A percentile compares a stretch with the other conserved stretches of the same genome.
Evolutionary conservation across 805 yeast species (phyloP).

Genomic region (Debaryomyces maramus): DNA sequence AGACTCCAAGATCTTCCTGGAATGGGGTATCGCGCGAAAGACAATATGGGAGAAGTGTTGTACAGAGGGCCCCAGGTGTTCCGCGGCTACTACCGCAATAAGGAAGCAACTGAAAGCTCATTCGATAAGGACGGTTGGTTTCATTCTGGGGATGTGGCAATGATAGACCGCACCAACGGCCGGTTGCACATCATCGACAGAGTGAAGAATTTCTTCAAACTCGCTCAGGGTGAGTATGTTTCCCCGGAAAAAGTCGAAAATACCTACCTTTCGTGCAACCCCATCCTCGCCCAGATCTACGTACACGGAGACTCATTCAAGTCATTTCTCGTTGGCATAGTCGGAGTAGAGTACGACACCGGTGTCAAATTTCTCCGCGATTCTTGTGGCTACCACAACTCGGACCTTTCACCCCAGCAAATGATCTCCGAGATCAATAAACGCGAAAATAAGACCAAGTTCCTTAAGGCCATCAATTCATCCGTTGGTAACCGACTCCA

Average conservation of each 20-base stretch:
- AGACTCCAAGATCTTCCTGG: slow-evolving; percentile 16
- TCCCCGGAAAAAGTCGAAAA: slow-evolving; percentile 78
- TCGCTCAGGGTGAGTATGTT: slow-evolving; percentile 55
- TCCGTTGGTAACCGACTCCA: slow-evolving; percentile 15
- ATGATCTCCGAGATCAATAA: slow-evolving; percentile 16
- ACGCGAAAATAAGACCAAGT: slow-evolving; percentile 16
- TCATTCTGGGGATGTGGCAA: slow-evolving; percentile 63
- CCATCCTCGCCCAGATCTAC: slow-evolving; percentile 52
- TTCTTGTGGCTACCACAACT: slow-evolving; percentile 13
- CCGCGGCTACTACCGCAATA: slow-evolving; percentile 54
- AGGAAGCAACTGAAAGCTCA: slow-evolving; percentile 52
- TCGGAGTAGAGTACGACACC: slow-evolving; percentile 55
- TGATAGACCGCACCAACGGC: slow-evolving; percentile 48
- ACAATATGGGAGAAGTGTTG: slow-evolving; percentile 46
- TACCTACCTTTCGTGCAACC: slow-evolving; percentile 52
- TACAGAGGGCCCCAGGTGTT: slow-evolving; percentile 67
- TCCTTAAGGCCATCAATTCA: slow-evolving; percentile 26
- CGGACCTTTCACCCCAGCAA: slow-evolving; percentile 10
- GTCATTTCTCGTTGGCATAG: slow-evolving; percentile 56
- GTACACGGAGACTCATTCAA: slow-evolving; percentile 64
- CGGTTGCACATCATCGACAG: slow-evolving; percentile 65
- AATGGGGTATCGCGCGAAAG: slow-evolving; percentile 18
- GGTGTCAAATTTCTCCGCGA: slow-evolving; percentile 18
- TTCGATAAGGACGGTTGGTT: slow-evolving; percentile 62
- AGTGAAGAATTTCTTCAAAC: slow-evolving; percentile 75